Conservation (phyloP, 305 asterid genomes). For the Coffea humblotiana region DNA sequence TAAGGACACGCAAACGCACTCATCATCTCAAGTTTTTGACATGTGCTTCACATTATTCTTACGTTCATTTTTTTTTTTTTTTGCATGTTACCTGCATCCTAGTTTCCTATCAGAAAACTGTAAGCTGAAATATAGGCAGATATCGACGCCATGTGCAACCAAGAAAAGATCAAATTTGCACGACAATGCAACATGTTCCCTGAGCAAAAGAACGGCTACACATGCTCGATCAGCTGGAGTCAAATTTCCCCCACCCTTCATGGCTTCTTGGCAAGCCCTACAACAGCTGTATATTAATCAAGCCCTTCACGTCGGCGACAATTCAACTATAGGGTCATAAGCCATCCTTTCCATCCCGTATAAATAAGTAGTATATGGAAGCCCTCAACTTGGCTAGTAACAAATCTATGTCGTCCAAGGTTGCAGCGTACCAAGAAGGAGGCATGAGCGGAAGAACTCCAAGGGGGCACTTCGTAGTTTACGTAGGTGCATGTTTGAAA, state of each 20-base stretch:
- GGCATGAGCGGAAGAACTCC: constrained; percentile 28
- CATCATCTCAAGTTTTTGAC: neutral
- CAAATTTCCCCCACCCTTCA: neutral
- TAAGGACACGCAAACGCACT: neutral
- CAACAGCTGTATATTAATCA: neutral
- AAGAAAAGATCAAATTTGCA: neutral
- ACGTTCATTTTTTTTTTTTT: neutral
- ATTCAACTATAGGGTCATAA: constrained; percentile 22
- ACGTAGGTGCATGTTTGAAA: constrained; percentile 44
- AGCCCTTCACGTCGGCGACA: constrained; percentile 38
- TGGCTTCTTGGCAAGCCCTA: neutral
- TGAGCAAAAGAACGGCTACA: neutral
- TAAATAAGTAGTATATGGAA: neutral
- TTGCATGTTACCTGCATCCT: neutral
- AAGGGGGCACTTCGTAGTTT: constrained; percentile 60
- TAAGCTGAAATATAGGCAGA: neutral
- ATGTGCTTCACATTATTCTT: constrained; percentile 5
- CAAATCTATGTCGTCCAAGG: neutral
- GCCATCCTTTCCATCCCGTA: constrained; percentile 5
- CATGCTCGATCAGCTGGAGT: neutral
- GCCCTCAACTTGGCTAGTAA: neutral
- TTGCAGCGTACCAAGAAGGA: neutral
- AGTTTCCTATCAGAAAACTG: neutral
- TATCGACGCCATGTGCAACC: constrained; percentile 10
- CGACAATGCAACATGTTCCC: neutral